Evolutionary conservation across 108 stramenopile genomes (phyloP).

Genomic region (Nitzschia inconspicua): DNA sequence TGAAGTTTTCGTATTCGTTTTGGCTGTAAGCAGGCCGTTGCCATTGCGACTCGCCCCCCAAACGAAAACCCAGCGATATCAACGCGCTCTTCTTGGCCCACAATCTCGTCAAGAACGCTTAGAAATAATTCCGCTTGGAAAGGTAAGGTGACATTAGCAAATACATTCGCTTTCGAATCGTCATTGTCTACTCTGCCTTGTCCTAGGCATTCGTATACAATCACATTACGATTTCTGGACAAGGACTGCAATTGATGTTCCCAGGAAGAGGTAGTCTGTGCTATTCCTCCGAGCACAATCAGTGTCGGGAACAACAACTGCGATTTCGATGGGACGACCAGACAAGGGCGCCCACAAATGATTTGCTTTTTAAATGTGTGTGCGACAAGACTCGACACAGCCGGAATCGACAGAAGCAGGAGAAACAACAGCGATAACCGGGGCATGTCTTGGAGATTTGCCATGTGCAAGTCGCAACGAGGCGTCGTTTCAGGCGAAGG

Average conservation of each 20-base stretch:
- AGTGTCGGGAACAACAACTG: constrained; percentile 39
- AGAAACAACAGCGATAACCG: no score
- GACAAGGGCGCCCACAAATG: neutral
- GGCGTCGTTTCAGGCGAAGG: no score
- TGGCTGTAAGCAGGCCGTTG: constrained; percentile 32
- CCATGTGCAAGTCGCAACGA: no score
- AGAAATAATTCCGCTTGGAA: constrained; percentile 37
- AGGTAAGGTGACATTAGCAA: constrained; percentile 38
- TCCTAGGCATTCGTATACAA: constrained; percentile 55
- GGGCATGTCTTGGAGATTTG: no score
- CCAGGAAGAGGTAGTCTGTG: constrained; percentile 57
- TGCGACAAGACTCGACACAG: no score
- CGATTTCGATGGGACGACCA: neutral
- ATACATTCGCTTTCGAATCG: constrained; percentile 20
- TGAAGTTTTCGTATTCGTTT: constrained; percentile 45
- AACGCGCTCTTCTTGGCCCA: constrained; percentile 9
- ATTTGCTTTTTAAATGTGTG: no score
- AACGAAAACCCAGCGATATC: constrained; percentile 64
- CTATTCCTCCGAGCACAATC: constrained; percentile 53
- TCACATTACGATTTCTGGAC: constrained; percentile 29
- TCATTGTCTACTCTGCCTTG: constrained; percentile 41
- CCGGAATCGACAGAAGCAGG: no score
- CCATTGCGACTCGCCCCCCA: constrained; percentile 65
- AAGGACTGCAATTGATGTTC: constrained; percentile 44
- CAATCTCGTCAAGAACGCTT: constrained; percentile 31